phyloP scores from a whole-genome alignment of 495 filamentous ascomycete genomes.

The Penicillium tannophilum region DNA sequence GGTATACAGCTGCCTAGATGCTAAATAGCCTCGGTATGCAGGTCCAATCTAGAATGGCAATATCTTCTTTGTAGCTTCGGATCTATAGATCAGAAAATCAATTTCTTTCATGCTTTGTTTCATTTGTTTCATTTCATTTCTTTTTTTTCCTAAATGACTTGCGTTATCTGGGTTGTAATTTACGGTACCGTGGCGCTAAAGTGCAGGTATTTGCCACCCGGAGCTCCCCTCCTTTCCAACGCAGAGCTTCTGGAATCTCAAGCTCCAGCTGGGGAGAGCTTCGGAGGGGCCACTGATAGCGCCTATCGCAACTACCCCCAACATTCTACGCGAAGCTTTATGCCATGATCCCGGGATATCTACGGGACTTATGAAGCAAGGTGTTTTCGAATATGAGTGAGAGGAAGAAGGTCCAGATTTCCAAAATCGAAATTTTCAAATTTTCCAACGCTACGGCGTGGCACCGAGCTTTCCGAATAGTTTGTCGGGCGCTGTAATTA shows the following conservation, averaged over 20 bases:
- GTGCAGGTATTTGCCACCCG: conserved; percentile 25
- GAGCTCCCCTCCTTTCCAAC: conserved; percentile 30
- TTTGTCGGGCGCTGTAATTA: conserved; percentile 1
- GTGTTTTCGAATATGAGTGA: not conserved
- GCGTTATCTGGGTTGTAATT: conserved; percentile 4
- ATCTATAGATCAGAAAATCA: not conserved
- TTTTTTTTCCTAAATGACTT: not conserved
- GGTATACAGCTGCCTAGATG: not conserved
- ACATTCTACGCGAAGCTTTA: not conserved
- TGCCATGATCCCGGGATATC: not conserved
- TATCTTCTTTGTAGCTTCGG: not conserved
- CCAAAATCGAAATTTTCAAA: not conserved
- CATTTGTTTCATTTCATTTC: not conserved
- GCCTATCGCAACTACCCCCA: conserved; percentile 20
- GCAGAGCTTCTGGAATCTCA: conserved; percentile 30
- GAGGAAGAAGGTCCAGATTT: not conserved
- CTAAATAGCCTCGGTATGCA: not conserved
- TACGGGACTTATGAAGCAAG: not conserved
- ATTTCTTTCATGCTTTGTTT: not conserved
- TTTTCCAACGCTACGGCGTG: conserved; percentile 3
- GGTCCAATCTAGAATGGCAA: not conserved
- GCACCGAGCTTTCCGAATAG: conserved; percentile 25
- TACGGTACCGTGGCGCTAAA: conserved; percentile 26
- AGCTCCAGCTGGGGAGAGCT: conserved; percentile 34
- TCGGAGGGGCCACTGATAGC: conserved; percentile 39